Evolutionary conservation across 176 grass and related monocot genomes (phyloP), one percentile per base, ranked within the genome.

Genomic region (Juncus effusus): DNA sequence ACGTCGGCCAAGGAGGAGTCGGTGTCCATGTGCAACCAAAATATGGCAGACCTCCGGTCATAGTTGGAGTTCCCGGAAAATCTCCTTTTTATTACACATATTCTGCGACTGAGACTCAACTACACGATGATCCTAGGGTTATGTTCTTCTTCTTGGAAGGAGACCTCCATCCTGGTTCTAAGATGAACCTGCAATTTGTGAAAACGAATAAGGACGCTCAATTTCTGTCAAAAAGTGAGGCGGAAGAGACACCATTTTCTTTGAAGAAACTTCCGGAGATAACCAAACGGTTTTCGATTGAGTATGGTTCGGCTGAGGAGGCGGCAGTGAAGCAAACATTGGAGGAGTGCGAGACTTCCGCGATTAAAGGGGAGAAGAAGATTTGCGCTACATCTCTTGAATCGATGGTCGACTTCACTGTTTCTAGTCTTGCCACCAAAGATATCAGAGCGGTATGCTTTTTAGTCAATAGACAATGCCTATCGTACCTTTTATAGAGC

Each of bases 341-440:
- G 61, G 63, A 2, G 1, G 82, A 84, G 12, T 97, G 93, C 74
- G 93, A 97, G 85, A 60, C 60, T 60, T 61, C 80, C 1, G 56
- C 63, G 12, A 62, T 61, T 8, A 47, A 36, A 5, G 93, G 88
- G 6, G 85, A 97, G 88, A 86, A 45, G 63, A 91, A 89, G 82
- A 64, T 51, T 36, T 97, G 93, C 54, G 78, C 85, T 59, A 97
- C 93, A 39, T 97, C 93, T 69, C 74, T 92, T 9, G 88, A 97
- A 70, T 92, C 93, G 41, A 97, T 92, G 93, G 93, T 97, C 7
- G 82, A 97, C 38, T 97, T 97, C 85, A 75, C 60, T 59, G 85
- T 83, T 51, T 50, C 82, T 19, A 78, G 70, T 81, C 82, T 97
- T 10, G 82, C 80, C 51, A 97, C 88, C 19, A 80, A 16, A 78